phyloP scores from a whole-genome alignment of 345 rosid species.

The Camelina sativa region DNA sequence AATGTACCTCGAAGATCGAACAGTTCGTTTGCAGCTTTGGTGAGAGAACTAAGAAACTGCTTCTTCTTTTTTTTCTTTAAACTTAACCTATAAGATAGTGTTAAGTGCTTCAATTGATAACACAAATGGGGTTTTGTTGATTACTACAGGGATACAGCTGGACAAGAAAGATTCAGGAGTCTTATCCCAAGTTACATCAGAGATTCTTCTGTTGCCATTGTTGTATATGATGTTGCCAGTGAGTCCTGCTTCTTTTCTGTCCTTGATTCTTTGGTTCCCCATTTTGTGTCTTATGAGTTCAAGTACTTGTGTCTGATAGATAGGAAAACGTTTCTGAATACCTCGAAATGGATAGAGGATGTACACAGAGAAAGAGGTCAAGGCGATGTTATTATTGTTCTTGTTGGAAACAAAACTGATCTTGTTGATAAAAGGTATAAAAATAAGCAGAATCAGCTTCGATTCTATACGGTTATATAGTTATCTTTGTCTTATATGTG shows the following conservation, averaged over 20 bases:
- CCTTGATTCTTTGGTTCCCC: not conserved
- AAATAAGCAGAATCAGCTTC: not conserved
- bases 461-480: not conserved
- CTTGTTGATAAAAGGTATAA: constrained; percentile 73
- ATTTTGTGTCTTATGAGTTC: constrained; percentile 4
- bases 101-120: not conserved
- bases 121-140: not conserved
- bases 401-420: constrained; percentile 96
- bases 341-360: constrained; percentile 90
- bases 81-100: not conserved
- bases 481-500: not conserved
- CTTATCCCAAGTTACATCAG: constrained; percentile 94
- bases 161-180: constrained; percentile 96
- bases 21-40: constrained; percentile 95
- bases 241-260: constrained; percentile 36
- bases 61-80: not conserved
- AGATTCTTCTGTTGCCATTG: constrained; percentile 94
- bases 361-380: constrained; percentile 79
- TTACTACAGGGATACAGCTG: constrained; percentile 84
- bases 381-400: constrained; percentile 80
- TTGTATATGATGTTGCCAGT: constrained; percentile 92
- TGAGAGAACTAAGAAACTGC: constrained; percentile 20
- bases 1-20: constrained; percentile 94
- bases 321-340: constrained; percentile 79
- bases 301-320: constrained; percentile 49